Evolutionary conservation across 108 stramenopile genomes (phyloP).

Genomic region (Nitzschia sp.): DNA sequence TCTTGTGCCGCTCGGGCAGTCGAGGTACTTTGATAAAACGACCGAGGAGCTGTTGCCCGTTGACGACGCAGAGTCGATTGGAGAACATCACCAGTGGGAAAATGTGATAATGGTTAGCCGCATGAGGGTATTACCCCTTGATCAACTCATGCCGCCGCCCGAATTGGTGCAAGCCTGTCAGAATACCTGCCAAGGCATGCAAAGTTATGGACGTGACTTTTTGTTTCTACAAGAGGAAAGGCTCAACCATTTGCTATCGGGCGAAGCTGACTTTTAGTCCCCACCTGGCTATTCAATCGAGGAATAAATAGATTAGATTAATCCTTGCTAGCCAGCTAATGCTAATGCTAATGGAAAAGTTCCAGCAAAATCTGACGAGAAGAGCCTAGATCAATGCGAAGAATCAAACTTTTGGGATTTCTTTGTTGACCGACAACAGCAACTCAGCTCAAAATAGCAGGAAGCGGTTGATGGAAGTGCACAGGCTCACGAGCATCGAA

Average conservation of each 20-base stretch:
- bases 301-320: too few relatives aligned
- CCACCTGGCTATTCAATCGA: too few relatives aligned
- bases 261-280: too few relatives aligned
- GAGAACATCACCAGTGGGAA: neutral
- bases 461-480: too few relatives aligned
- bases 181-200: slow-evolving; percentile 7
- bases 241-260: slow-evolving; percentile 13
- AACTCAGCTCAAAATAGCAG: too few relatives aligned
- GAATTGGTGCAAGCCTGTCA: slow-evolving; percentile 10
- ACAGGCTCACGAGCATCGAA: too few relatives aligned
- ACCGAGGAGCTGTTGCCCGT: neutral
- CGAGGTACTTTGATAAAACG: slow-evolving; percentile 23
- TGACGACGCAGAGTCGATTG: neutral
- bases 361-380: too few relatives aligned
- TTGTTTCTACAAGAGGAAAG: slow-evolving; percentile 2
- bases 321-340: too few relatives aligned
- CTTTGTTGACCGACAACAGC: too few relatives aligned
- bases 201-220: slow-evolving; percentile 12
- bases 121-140: slow-evolving; percentile 29
- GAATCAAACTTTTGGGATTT: too few relatives aligned
- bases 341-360: too few relatives aligned
- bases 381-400: too few relatives aligned
- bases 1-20: slow-evolving; percentile 19
- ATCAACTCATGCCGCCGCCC: slow-evolving; percentile 24
- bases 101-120: slow-evolving; percentile 24